Evolutionary conservation across 768 basidiomycete genomes (phyloP).

Genomic region (Lepiota venenata): DNA sequence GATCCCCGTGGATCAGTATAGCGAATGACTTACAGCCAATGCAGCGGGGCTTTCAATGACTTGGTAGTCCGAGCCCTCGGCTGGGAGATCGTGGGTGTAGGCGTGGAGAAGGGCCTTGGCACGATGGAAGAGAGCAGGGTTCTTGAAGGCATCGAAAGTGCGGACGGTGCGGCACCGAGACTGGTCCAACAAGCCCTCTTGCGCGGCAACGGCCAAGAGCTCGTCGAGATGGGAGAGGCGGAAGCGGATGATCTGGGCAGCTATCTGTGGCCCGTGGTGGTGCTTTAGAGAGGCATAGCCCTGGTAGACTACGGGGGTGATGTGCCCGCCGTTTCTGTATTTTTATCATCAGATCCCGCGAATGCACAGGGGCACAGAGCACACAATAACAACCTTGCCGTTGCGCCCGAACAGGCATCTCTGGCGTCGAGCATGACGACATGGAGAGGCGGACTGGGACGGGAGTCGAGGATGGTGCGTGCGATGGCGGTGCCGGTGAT

Average conservation of each 20-base stretch:
- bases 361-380: too few species aligned
- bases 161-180: constrained; percentile 60
- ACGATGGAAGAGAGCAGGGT: constrained; percentile 35
- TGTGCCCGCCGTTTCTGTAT: constrained; percentile 67
- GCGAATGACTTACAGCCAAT: constrained; percentile 28
- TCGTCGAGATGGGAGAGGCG: constrained; percentile 54
- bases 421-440: constrained; percentile 83
- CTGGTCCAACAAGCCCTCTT: constrained; percentile 46
- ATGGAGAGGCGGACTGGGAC: constrained; percentile 25
- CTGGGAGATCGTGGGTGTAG: constrained; percentile 50
- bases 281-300: constrained; percentile 50
- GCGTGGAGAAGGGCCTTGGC: constrained; percentile 39
- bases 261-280: constrained; percentile 40
- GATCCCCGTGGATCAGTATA: not conserved
- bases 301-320: constrained; percentile 55
- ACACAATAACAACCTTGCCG: too few species aligned
- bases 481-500: constrained; percentile 67
- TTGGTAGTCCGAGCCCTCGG: constrained; percentile 34
- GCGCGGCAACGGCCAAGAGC: constrained; percentile 45
- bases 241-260: constrained; percentile 56
- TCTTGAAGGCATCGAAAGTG: constrained; percentile 53
- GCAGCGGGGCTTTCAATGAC: constrained; percentile 27
- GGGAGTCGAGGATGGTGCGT: constrained; percentile 44
- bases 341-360: too few species aligned
- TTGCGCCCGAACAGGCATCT: constrained; percentile 72